Base-by-base conservation (phyloP, 2,329 filamentous ascomycete species). In the Zymoseptoria crescenta region DNA sequence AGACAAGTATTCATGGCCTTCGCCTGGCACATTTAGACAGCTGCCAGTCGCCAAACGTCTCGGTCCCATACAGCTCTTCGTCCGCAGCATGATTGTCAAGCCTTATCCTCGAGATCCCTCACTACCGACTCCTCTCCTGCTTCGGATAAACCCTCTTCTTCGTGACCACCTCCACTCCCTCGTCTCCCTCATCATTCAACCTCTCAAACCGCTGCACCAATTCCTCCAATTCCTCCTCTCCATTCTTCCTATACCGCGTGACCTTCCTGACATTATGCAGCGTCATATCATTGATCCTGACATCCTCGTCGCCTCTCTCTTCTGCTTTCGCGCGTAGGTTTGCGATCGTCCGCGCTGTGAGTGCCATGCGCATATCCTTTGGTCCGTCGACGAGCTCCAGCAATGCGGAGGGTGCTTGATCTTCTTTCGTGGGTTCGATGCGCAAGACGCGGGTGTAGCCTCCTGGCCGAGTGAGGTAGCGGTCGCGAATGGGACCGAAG, bases 371-470 rank as follows among this genome's bases (percentile, higher is more conserved):
- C 79, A 96, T 89, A 75, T 99, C 94, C 73, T 87, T 88, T 35
- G 91, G 91, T 41, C 93, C 92, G 75, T 99, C 94, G 62, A 99
- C 92, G 30, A 99, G 83, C 76, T 97, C 91, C 53, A 99, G 86
- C 64, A 99, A 92, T 21, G 94, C 93, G 35, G 88, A 92, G 64
- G 87, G 84, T 8, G 89, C 93, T 77, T 96, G 91, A 74, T 97
- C 93, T 70, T 83, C 82, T 74, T 93, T 91, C 69, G 88, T 83
- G 59, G 94, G 89, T 76, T 97, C 93, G 65, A 95, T 91, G 67
- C 91, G 89, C 53, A 96, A 84, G 9, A 99, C 89, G 50, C 94
- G 89, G 19, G 94, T 99, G 81, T 97, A 99, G 58, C 94, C 94
- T 63, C 94, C 94, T 1, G 89, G 88, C 54, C 94, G 85, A 56